Evolutionary conservation across 805 yeast species (phyloP).

Genomic region (Spencermartinsiella europaea): DNA sequence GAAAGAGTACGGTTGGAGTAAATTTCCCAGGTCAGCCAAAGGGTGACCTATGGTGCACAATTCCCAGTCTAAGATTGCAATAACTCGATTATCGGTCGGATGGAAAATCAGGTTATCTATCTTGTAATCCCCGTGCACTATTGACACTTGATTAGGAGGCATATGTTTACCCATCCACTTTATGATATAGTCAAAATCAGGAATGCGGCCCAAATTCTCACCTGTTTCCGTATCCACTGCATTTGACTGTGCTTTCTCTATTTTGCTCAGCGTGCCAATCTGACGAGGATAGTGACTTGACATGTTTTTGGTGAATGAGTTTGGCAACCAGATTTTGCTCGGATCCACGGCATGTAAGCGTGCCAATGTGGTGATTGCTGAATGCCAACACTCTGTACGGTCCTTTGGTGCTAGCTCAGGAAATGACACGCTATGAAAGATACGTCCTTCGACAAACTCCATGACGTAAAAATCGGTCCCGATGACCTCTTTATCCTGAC

Average conservation of each 20-base stretch:
- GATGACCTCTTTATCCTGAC: slow-evolving; percentile 50
- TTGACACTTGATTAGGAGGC: slow-evolving; percentile 43
- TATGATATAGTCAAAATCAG: slow-evolving; percentile 40
- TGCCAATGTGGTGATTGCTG: slow-evolving; percentile 44
- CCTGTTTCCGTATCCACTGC: slow-evolving; percentile 27
- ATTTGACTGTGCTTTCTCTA: slow-evolving; percentile 37
- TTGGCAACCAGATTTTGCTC: slow-evolving; percentile 42
- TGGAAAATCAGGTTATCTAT: slow-evolving; percentile 59
- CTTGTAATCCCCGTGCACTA: slow-evolving; percentile 63
- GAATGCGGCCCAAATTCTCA: slow-evolving; percentile 41
- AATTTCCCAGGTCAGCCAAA: slow-evolving; percentile 53
- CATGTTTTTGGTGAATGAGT: slow-evolving; percentile 35
- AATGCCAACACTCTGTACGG: slow-evolving; percentile 38
- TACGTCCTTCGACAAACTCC: slow-evolving; percentile 55
- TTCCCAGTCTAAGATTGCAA: slow-evolving; percentile 64
- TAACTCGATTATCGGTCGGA: slow-evolving; percentile 44
- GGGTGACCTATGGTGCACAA: slow-evolving; percentile 63
- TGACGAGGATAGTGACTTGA: slow-evolving; percentile 51
- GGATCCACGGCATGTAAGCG: slow-evolving; percentile 49
- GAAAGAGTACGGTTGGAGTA: slow-evolving; percentile 49
- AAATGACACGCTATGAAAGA: slow-evolving; percentile 50
- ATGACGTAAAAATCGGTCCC: slow-evolving; percentile 57
- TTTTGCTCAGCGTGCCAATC: slow-evolving; percentile 40
- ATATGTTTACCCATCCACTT: slow-evolving; percentile 39
- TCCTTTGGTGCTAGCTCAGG: slow-evolving; percentile 32